Evolutionary conservation across 257 asterid species (phyloP), one percentile per base, ranked within the genome.

Genomic region (Solanum pimpinellifolium): DNA sequence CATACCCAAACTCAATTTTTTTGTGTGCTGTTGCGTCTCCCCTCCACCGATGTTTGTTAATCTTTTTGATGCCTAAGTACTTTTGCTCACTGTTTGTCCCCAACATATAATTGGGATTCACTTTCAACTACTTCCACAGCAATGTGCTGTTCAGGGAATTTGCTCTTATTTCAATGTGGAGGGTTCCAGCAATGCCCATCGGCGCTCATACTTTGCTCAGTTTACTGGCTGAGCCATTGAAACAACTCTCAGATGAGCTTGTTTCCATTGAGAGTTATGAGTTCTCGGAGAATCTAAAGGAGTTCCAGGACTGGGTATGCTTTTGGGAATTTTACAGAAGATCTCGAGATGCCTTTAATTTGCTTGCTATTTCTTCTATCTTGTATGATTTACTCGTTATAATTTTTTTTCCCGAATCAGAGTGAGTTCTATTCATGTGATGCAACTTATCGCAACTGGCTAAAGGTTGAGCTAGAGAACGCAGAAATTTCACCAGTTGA

Each of bases 141-240:
- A 97, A 97, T 88, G 87, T 97, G 88, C 94, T 97, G 90, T 97
- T 97, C 91, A 93, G 99, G 90, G 99, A 97, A 90, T 97, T 97
- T 81, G 96, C 99, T 84, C 97, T 97, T 89, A 95, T 95, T 80
- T 96, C 99, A 60, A 95, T 96, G 99, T 95, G 99, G 99, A 94
- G 99, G 91, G 95, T 96, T 87, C 98, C 99, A 60, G 95, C 96
- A 83, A 90, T 94, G 91, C 99, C 99, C 56, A 92, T 91, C 88
- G 99, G 99, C 84, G 98, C 99, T 81, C 99, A 97, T 92, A 92
- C 94, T 23, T 92, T 97, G 86, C 97, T 97, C 87, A 93, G 99
- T 90, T 93, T 95, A 89, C 99, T 97, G 87, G 99, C 98, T 46
- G 98, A 97, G 92, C 99, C 99, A 75, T 91, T 97, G 95, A 97